Evolutionary conservation across 2,329 filamentous ascomycete species (phyloP).

Genomic region (Sarocladiaceae sp.): DNA sequence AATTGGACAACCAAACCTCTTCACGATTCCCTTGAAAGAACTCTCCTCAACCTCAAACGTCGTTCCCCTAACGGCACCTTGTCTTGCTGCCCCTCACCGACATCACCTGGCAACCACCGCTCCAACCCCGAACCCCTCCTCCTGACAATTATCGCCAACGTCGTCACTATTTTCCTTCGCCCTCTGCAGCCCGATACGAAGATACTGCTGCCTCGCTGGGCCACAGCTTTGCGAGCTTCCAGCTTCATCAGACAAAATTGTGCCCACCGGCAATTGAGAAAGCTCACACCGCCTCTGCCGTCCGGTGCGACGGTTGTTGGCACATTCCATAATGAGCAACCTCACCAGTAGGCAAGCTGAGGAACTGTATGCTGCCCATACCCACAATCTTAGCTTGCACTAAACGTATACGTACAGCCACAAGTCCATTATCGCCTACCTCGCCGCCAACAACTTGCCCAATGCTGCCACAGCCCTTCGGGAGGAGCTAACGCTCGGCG

Average conservation of each 20-base stretch:
- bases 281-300: not conserved
- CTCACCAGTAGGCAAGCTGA: constrained; percentile 79
- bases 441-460: constrained; percentile 67
- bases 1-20: not conserved
- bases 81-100: constrained; percentile 5
- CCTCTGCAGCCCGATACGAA: constrained; percentile 3
- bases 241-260: not conserved
- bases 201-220: not conserved
- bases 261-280: not conserved
- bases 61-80: not conserved
- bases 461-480: constrained; percentile 68
- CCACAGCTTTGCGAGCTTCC: not conserved
- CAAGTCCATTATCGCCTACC: constrained; percentile 90
- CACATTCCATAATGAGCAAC: constrained; percentile 62
- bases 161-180: not conserved
- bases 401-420: constrained; percentile 51
- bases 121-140: constrained; percentile 6
- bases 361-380: constrained; percentile 66
- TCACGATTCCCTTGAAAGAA: not conserved
- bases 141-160: not conserved
- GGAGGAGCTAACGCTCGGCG: constrained; percentile 69
- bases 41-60: not conserved
- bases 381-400: not conserved
- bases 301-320: not conserved
- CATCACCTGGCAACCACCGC: constrained; percentile 5